A percentile compares a stretch with the other conserved stretches of the same genome.
phyloP scores from a whole-genome alignment of 805 yeast genomes.

The Nakazawaea molendinolei region DNA sequence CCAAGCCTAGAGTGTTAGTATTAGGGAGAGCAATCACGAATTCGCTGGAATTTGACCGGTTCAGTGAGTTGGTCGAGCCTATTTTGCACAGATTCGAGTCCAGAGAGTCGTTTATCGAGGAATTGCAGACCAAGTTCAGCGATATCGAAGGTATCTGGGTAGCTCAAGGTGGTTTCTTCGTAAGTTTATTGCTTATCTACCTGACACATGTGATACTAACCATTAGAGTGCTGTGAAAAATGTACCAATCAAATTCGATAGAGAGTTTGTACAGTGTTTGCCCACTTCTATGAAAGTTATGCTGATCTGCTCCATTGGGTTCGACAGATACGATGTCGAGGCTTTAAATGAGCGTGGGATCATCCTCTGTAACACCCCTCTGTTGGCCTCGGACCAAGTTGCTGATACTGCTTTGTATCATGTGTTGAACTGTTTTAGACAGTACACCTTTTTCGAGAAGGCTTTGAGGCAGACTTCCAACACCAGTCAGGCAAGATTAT shows the following conservation, averaged over 20 bases:
- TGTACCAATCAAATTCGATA: slow-evolving; percentile 16
- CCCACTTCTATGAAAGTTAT: slow-evolving; percentile 44
- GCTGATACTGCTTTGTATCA: slow-evolving; percentile 64
- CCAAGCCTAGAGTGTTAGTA: slow-evolving; percentile 34
- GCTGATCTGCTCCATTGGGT: slow-evolving; percentile 56
- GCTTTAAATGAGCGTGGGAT: slow-evolving; percentile 40
- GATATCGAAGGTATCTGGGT: slow-evolving; percentile 49
- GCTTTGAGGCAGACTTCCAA: slow-evolving; percentile 29
- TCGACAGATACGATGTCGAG: slow-evolving; percentile 42
- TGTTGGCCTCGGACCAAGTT: slow-evolving; percentile 57
- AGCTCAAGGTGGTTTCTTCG: slow-evolving; percentile 43
- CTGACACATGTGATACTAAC: slow-evolving; percentile 29
- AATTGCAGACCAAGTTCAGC: slow-evolving; percentile 30
- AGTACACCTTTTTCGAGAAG: slow-evolving; percentile 40
- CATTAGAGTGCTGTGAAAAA: slow-evolving; percentile 25
- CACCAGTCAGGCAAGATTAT: slow-evolving; percentile 34
- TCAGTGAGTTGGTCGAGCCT: slow-evolving; percentile 30
- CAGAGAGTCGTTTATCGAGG: slow-evolving; percentile 32
- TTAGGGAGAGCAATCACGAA: slow-evolving; percentile 34
- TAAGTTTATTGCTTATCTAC: slow-evolving; percentile 38
- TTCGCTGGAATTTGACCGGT: slow-evolving; percentile 28
- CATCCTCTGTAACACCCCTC: slow-evolving; percentile 54
- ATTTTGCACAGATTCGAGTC: slow-evolving; percentile 29
- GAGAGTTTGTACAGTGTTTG: slow-evolving; percentile 19
- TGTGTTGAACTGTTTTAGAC: slow-evolving; percentile 54